Evolutionary conservation across 192 early-diverging fungal genomes (phyloP).

Genomic region (Funneliformis mosseae): DNA sequence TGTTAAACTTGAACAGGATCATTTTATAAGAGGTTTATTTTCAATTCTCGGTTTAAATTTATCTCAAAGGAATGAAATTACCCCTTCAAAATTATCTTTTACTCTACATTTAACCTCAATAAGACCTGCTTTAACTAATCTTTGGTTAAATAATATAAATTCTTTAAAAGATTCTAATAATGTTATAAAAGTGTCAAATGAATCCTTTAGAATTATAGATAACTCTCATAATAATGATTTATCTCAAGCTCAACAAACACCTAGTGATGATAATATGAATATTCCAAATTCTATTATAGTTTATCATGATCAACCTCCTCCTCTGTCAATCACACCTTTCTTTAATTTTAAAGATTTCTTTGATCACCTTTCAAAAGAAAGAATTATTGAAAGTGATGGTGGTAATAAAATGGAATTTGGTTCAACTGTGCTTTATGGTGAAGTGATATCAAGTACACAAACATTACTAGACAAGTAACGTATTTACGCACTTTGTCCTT

Average conservation of each 20-base stretch:
- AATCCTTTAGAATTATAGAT: conserved; percentile 36
- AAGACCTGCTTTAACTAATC: conserved; percentile 16
- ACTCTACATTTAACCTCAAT: conserved; percentile 3
- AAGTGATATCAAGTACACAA: conserved; percentile 86
- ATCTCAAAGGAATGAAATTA: background rate
- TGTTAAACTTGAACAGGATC: background rate
- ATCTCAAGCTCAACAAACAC: background rate
- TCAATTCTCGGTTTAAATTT: conserved; percentile 8
- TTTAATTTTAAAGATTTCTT: conserved; percentile 62
- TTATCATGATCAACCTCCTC: conserved; percentile 48
- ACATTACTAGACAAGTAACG: conserved; percentile 86
- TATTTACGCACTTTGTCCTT: conserved; percentile 16
- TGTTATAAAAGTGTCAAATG: background rate
- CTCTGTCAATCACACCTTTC: conserved; percentile 52
- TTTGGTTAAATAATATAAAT: background rate
- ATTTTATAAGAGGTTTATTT: background rate
- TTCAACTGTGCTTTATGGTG: conserved; percentile 73
- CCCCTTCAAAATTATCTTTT: background rate
- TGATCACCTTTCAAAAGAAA: conserved; percentile 47
- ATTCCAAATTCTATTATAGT: conserved; percentile 48
- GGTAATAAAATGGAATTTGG: conserved; percentile 59
- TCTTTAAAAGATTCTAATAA: background rate
- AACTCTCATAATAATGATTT: conserved; percentile 22
- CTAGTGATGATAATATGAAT: conserved; percentile 40
- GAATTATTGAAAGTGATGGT: conserved; percentile 38